Base-by-base conservation (phyloP, 2,329 filamentous ascomycete species). In the Incumbomyces lentus region DNA sequence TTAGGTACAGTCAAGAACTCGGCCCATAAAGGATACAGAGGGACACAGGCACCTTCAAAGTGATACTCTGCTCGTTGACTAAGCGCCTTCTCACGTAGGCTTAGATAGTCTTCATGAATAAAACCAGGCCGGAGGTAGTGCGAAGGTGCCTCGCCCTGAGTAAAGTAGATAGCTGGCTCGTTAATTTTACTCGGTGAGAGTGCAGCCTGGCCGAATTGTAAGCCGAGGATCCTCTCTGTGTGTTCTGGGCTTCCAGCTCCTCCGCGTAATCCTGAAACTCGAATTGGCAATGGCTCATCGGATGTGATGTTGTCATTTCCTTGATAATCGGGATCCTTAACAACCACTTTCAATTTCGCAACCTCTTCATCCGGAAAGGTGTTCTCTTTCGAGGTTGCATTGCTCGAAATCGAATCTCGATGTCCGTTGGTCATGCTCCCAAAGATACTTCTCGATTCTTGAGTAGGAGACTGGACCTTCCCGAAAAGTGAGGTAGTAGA, bases 1-100 rank as follows among this genome's bases (percentile, higher is more conserved):
- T 78, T 73, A 52, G 79, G 74, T 17, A 42, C 35, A 37, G 42
- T 16, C 52, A 88, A 71, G 60, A 84, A 85, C 61, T 82, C 76
- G 16, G 79, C 78, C 82, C 83, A 88, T 67, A 85, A 85, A 53
- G 79, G 74, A 67, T 86, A 87, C 26, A 86, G 73, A 6, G 48
- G 46, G 52, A 65, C 53, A 38, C 52, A 60, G 57, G 46, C 70
- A 54, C 22, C 64, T 60, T 33, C 73, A 57, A 74, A 62, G 19
- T 36, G 44, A n/a, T 40, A 13, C 17, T 47, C 36, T 29, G 39
- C 26, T 43, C 34, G 36, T 40, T 38, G 46, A 37, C 22, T 48
- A 16, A 48, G 22, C 7, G 46, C 46, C 30, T 35, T n/a, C n/a
- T 42, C 40, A n/a, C 37, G 46, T 2, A 48, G 33, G 22, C 29